Percentiles rank a stretch among this genome's conserved stretches.
Evolutionary conservation across 192 early-diverging fungal species (phyloP).

Genomic region (Coemansia sp.): DNA sequence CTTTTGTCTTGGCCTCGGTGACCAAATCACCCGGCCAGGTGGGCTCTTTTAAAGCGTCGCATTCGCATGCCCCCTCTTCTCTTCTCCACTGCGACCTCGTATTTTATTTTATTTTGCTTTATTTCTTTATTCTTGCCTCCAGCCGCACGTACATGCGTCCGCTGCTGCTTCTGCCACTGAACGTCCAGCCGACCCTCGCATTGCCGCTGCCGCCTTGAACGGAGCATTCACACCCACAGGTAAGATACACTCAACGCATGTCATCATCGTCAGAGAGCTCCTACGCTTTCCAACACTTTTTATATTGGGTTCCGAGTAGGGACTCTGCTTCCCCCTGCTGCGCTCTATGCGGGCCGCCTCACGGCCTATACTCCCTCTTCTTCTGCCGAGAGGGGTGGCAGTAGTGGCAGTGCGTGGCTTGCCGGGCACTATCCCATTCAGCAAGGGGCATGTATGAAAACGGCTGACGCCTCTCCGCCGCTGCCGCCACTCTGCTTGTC

Average conservation of each 20-base stretch:
- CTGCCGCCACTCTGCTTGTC: not conserved
- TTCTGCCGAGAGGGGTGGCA: not conserved
- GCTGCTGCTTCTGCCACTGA: not conserved
- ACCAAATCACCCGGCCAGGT: constrained; percentile 50
- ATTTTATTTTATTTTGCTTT: not conserved
- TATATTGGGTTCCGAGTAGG: no score
- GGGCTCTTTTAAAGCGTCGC: constrained; percentile 1
- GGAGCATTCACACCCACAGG: not conserved
- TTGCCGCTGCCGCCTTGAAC: no score
- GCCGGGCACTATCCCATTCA: constrained; percentile 9
- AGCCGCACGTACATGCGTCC: constrained; percentile 2
- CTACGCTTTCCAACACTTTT: not conserved
- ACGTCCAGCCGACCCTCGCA: not conserved
- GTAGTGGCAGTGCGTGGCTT: constrained; percentile 4
- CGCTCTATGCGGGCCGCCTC: constrained; percentile 5
- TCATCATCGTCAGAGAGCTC: no score
- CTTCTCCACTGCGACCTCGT: not conserved
- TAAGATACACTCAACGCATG: no score
- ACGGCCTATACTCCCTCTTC: not conserved
- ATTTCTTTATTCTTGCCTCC: not conserved
- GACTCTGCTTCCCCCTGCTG: not conserved
- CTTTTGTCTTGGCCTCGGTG: constrained; percentile 24
- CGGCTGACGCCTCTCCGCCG: constrained; percentile 3
- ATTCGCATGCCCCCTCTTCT: not conserved
- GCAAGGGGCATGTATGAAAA: constrained; percentile 8